Evolutionary conservation across 148 eudicot species (phyloP), one percentile per base, ranked within the genome.

Genomic region (Cornus kousa): DNA sequence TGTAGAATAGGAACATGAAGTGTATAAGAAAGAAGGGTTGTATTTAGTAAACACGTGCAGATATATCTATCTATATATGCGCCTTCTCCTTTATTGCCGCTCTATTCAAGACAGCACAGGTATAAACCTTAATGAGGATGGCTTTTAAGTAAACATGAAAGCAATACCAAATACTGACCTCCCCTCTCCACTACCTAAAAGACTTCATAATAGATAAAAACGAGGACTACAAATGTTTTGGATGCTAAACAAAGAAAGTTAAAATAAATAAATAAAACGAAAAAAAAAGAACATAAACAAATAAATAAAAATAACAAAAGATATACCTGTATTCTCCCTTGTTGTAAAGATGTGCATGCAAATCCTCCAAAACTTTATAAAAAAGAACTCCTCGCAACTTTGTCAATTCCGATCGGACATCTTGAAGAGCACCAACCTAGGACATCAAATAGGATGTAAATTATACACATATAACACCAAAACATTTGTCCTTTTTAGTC

Each of bases 351-450:
- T 97, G 99, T 68, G 88, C 94, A 82, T 97, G 99, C 86, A 97
- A 86, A 85, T 92, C 99, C 81, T 97, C 99, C 88, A 97, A 86
- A 81, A 91, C 91, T 87, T 97, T 97, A 78, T 91, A 91, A 84
- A 97, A 97, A 46, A 97, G 87, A 62, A 82, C 85, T 74, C 98
- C 97, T 80, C 97, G 86, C 86, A 94, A 84, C 88, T 97, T 97
- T 76, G 88, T 91, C 81, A 97, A 80, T 83, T 97, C 99, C 33
- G 98, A 92, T 79, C 90, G 87, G 74, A 97, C 92, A 89, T 97
- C 99, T 91, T 92, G 99, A 77, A 97, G 98, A 78, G 98, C 99
- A 55, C 98, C 99, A 87, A 97, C 98, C 99, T 97, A 84, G 64
- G 39, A 82, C 76, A 82, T 62, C 60, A 78, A 35, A 40, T 43